These are phyloP conservation scores for Phlyctochytrium arcticum DNA, from an alignment of 192 early-diverging fungal species.

Conservation along the genomic window DNA sequence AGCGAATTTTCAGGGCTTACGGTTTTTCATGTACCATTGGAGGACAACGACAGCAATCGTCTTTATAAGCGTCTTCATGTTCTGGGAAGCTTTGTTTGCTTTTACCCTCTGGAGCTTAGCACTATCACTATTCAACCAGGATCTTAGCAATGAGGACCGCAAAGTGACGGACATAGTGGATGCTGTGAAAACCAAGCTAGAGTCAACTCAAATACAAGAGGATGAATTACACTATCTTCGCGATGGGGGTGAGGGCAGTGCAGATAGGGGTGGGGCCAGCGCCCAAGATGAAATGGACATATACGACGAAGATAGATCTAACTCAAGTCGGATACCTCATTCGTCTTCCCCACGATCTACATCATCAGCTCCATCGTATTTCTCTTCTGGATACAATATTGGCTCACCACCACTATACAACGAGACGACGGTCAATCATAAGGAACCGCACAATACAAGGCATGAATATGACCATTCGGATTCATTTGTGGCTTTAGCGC, in stretches of 20 bases:
- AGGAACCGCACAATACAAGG: too few relatives aligned
- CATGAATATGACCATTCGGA: too few relatives aligned
- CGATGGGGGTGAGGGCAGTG: not conserved
- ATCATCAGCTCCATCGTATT: slow-evolving; percentile 22
- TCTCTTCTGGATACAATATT: not conserved
- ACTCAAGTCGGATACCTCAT: not conserved
- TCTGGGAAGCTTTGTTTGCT: slow-evolving; percentile 46
- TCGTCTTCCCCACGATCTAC: slow-evolving; percentile 10
- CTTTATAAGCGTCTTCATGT: slow-evolving; percentile 51
- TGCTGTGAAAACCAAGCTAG: not conserved
- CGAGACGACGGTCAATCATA: too few relatives aligned
- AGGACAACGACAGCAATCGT: slow-evolving; percentile 50
- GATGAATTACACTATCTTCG: not conserved
- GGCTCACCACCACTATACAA: slow-evolving; percentile 19
- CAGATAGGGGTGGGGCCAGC: not conserved
- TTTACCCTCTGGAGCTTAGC: slow-evolving; percentile 25
- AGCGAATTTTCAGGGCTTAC: slow-evolving; percentile 61
- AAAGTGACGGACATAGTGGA: not conserved
- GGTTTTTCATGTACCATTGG: slow-evolving; percentile 80
- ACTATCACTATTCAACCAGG: slow-evolving; percentile 5
- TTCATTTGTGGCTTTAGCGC: too few relatives aligned
- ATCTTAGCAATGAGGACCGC: not conserved
- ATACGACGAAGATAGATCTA: not conserved
- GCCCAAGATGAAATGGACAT: not conserved
- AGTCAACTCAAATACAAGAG: not conserved